Evolutionary conservation across 1,139 yeast genomes (phyloP).

Genomic region (Ogataea hybrid): DNA sequence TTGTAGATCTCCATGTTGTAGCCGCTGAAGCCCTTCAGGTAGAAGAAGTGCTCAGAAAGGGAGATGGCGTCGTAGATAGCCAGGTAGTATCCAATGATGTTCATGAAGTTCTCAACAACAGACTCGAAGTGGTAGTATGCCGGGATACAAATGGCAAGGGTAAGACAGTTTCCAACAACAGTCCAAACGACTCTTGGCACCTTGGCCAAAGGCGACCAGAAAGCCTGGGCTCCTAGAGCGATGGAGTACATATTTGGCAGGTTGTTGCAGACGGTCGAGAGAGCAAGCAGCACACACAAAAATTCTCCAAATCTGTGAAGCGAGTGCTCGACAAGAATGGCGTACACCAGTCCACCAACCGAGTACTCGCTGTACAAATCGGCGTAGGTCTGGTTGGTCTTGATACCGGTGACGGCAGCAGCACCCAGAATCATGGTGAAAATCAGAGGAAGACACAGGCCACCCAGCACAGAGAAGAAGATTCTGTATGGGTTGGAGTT

Average conservation of each 20-base stretch:
- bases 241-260: slow-evolving; percentile 92
- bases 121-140: slow-evolving; percentile 71
- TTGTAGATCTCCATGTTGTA: slow-evolving; percentile 60
- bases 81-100: slow-evolving; percentile 85
- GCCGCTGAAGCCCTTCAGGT: slow-evolving; percentile 57
- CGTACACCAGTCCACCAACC: slow-evolving; percentile 81
- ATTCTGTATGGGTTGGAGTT: slow-evolving; percentile 56
- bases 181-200: slow-evolving; percentile 88
- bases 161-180: slow-evolving; percentile 65
- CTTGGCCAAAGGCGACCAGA: slow-evolving; percentile 67
- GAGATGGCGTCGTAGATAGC: slow-evolving; percentile 78
- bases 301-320: slow-evolving; percentile 88
- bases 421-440: slow-evolving; percentile 84
- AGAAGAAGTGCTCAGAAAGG: slow-evolving; percentile 76
- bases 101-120: slow-evolving; percentile 85
- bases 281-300: slow-evolving; percentile 77
- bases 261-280: slow-evolving; percentile 86
- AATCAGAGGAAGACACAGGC: slow-evolving; percentile 64
- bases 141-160: slow-evolving; percentile 85
- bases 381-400: slow-evolving; percentile 46
- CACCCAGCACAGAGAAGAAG: slow-evolving; percentile 61
- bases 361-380: slow-evolving; percentile 51
- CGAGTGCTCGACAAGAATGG: slow-evolving; percentile 72
- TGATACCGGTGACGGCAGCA: slow-evolving; percentile 72
- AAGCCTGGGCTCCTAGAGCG: slow-evolving; percentile 79